Evolutionary conservation across 1,284 basidiomycete genomes (phyloP).

Genomic region (Fistulina hepatica): DNA sequence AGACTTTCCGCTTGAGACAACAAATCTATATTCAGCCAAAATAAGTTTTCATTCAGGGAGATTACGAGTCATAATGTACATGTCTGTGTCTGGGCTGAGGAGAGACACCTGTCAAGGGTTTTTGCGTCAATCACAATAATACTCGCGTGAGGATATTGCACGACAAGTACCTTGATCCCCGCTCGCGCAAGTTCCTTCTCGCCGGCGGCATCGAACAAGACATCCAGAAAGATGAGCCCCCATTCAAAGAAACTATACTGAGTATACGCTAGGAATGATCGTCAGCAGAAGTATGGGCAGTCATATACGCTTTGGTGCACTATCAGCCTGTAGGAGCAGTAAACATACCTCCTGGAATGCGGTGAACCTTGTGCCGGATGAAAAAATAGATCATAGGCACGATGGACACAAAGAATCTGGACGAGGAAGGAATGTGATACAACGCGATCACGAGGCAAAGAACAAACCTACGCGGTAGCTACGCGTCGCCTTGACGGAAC

Average conservation of each 20-base stretch:
- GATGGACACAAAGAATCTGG: constrained; percentile 52
- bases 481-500: background rate
- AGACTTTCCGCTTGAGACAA: no score
- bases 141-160: constrained; percentile 34
- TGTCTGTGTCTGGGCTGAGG: no score
- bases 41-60: no score
- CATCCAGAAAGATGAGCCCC: constrained; percentile 71
- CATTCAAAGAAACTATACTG: constrained; percentile 82
- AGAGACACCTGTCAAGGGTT: background rate
- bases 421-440: no score
- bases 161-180: no score
- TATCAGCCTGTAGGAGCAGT: constrained; percentile 5
- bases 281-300: no score
- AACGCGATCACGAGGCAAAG: no score
- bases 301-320: background rate
- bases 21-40: no score
- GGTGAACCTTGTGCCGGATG: constrained; percentile 72
- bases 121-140: constrained; percentile 11
- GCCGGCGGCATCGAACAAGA: constrained; percentile 65
- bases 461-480: no score
- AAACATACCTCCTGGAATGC: constrained; percentile 62
- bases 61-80: no score
- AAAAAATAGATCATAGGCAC: constrained; percentile 77
- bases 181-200: constrained; percentile 51
- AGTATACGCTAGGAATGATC: constrained; percentile 80